phyloP scores from a whole-genome alignment of 148 eudicot species.

The Polygonum maritimum region DNA sequence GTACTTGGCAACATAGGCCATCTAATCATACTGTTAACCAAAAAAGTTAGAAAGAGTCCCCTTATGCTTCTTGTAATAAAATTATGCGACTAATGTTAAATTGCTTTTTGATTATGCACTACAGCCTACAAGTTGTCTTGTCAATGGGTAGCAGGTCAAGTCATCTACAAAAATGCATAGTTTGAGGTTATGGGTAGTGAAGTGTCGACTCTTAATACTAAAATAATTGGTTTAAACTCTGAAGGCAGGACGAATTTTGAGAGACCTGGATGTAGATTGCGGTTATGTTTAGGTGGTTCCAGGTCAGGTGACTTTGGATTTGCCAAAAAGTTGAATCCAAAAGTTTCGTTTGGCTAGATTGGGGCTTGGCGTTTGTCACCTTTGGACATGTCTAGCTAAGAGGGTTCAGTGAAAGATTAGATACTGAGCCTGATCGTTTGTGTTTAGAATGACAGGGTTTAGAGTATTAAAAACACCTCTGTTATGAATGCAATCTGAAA shows the following conservation, averaged over 20 bases:
- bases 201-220: not conserved
- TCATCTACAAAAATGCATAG: not conserved
- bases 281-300: not conserved
- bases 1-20: not conserved
- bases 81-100: not conserved
- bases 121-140: not conserved
- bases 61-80: not conserved
- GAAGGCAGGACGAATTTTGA: not conserved
- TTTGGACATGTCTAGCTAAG: not conserved
- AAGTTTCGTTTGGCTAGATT: not conserved
- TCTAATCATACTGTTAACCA: not conserved
- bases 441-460: not conserved
- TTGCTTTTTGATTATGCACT: not conserved
- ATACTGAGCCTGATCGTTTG: not conserved
- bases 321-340: not conserved
- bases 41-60: not conserved
- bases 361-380: not conserved
- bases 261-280: not conserved
- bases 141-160: not conserved
- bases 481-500: not conserved
- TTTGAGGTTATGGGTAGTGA: not conserved
- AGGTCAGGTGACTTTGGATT: not conserved
- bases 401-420: not conserved
- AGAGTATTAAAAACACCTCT: not conserved
- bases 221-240: not conserved